A percentile compares a stretch with the other conserved stretches of the same genome.
These are phyloP conservation scores for Carex sylvatica DNA, from an alignment of 202 grass and related monocot genomes.

Conservation along the genomic window DNA sequence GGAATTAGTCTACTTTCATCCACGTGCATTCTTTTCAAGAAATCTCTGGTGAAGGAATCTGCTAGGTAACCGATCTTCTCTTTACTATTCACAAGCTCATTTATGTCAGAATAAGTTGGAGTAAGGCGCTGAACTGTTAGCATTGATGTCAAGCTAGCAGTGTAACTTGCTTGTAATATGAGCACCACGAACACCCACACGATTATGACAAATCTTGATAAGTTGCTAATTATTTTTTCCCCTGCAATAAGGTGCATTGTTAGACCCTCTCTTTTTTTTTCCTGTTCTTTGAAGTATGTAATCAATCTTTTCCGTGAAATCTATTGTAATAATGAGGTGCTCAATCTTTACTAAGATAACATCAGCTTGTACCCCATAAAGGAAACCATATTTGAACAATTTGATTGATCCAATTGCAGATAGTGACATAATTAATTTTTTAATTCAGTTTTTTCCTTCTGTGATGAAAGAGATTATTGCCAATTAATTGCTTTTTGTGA, in stretches of 20 bases:
- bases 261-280: background rate
- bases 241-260: conserved; percentile 28
- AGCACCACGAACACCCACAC: conserved; percentile 87
- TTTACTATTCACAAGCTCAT: conserved; percentile 22
- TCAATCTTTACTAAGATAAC: background rate
- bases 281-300: background rate
- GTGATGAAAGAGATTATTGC: background rate
- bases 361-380: background rate
- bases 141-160: conserved; percentile 75
- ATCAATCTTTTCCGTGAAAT: background rate
- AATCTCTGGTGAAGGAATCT: conserved; percentile 46
- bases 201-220: conserved; percentile 54
- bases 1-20: conserved; percentile 26
- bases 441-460: background rate
- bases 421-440: too few species aligned
- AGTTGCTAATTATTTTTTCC: conserved; percentile 52
- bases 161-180: conserved; percentile 84
- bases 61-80: conserved; percentile 45
- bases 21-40: conserved; percentile 38
- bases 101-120: conserved; percentile 36
- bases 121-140: conserved; percentile 59
- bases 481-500: background rate
- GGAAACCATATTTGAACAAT: background rate
- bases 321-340: background rate
- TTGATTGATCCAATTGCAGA: too few species aligned